Percentiles rank a stretch among this genome's conserved stretches.
Evolutionary conservation across 2,329 filamentous ascomycete species (phyloP).

Genomic region (Aspergillus sp.): DNA sequence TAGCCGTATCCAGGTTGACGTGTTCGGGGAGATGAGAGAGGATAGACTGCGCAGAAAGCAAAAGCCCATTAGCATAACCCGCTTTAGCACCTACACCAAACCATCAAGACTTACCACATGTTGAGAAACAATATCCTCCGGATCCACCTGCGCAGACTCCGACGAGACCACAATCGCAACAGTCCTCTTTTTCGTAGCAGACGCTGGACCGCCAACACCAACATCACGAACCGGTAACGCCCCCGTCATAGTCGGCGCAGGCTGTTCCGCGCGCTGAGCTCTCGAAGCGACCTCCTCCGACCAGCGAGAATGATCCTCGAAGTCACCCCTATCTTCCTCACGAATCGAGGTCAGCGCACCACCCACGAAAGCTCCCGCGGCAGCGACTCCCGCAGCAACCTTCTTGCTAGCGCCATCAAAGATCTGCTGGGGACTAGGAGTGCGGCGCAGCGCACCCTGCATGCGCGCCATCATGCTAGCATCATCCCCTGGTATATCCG

Average conservation of each 20-base stretch:
- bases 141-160: constrained; percentile 63
- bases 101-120: constrained; percentile 68
- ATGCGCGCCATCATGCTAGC: constrained; percentile 72
- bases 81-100: background rate
- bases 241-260: constrained; percentile 32
- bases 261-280: constrained; percentile 39
- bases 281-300: constrained; percentile 82
- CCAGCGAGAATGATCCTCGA: constrained; percentile 86
- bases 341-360: constrained; percentile 80
- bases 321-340: constrained; percentile 78
- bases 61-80: constrained; percentile 12
- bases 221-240: constrained; percentile 35
- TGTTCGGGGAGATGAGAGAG: constrained; percentile 83
- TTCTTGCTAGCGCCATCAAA: constrained; percentile 80
- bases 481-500: constrained; percentile 46
- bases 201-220: constrained; percentile 31
- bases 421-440: constrained; percentile 84
- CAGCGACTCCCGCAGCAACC: constrained; percentile 77
- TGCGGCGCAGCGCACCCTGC: constrained; percentile 77
- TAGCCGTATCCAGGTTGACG: constrained; percentile 70
- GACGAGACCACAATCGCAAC: constrained; percentile 90
- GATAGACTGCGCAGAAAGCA: constrained; percentile 62
- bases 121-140: constrained; percentile 63
- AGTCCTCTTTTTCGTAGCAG: constrained; percentile 60
- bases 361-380: constrained; percentile 78